phyloP scores from a whole-genome alignment of 441 rosid genomes.

The Bruguiera hainesii region DNA sequence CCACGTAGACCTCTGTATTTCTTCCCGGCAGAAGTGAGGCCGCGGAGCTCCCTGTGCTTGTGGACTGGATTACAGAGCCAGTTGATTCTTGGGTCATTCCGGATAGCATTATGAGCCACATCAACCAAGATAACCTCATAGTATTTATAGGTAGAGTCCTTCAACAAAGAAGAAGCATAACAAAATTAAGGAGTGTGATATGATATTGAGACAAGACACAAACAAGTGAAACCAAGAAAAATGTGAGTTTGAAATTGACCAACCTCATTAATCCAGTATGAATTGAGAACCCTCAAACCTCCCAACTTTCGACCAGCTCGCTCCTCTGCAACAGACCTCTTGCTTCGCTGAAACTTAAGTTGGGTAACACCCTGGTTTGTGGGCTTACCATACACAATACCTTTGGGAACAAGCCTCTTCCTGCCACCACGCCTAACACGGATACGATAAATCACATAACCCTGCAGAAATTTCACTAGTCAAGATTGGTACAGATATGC shows the following conservation, averaged over 20 bases:
- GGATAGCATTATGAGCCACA: constrained; percentile 68
- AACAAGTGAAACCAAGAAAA: constrained; percentile 2
- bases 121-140: constrained; percentile 78
- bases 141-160: constrained; percentile 88
- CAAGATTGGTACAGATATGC: background rate
- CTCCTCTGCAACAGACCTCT: constrained; percentile 97
- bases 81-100: constrained; percentile 81
- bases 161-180: background rate
- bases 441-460: constrained; percentile 79
- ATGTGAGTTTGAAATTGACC: background rate
- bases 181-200: background rate
- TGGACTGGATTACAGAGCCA: constrained; percentile 92
- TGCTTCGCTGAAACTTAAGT: constrained; percentile 92
- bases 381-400: constrained; percentile 96
- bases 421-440: constrained; percentile 94
- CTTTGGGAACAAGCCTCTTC: constrained; percentile 93
- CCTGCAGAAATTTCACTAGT: constrained; percentile 35
- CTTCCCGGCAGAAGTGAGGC: constrained; percentile 86
- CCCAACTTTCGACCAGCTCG: constrained; percentile 94
- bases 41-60: constrained; percentile 86
- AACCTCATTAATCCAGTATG: constrained; percentile 93
- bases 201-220: background rate
- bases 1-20: constrained; percentile 86
- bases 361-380: constrained; percentile 99
- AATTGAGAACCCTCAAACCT: constrained; percentile 84